A percentile compares a stretch with the other conserved stretches of the same genome.
Evolutionary conservation across 257 asterid genomes (phyloP).

Genomic region (Agastache rugosa): DNA sequence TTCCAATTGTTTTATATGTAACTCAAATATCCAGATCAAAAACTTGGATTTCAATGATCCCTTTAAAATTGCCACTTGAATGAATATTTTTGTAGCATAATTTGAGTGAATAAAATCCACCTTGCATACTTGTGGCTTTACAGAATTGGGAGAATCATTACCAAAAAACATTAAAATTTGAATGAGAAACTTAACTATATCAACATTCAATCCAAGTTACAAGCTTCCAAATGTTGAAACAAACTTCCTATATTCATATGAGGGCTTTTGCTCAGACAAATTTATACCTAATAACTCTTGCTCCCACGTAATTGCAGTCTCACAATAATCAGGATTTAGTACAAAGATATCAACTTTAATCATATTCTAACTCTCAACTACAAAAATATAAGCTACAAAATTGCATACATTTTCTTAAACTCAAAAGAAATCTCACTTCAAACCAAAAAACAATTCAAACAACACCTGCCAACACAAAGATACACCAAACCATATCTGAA

Average conservation of each 20-base stretch:
- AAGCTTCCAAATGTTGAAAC: neutral
- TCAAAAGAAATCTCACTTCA: neutral
- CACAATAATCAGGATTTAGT: neutral
- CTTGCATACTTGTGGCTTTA: neutral
- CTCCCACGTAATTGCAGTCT: conserved; percentile 12
- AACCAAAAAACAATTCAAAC: conserved; percentile 1
- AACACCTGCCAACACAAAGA: neutral
- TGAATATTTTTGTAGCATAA: neutral
- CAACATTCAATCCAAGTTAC: conserved; percentile 18
- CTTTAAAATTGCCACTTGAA: neutral
- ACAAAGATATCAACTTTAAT: conserved; percentile 6
- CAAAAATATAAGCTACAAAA: neutral
- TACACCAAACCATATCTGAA: neutral
- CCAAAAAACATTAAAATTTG: neutral
- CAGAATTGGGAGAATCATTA: neutral
- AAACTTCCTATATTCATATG: neutral
- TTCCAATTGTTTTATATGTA: neutral
- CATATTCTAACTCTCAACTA: conserved; percentile 17
- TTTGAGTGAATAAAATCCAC: neutral
- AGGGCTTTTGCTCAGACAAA: neutral
- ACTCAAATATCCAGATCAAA: neutral
- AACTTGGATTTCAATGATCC: neutral
- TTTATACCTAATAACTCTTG: neutral
- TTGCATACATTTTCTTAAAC: conserved; percentile 14
- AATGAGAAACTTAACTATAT: neutral